These are phyloP conservation scores for Sungouiella blattae DNA, from an alignment of 805 yeast genomes.

Conservation along the genomic window DNA sequence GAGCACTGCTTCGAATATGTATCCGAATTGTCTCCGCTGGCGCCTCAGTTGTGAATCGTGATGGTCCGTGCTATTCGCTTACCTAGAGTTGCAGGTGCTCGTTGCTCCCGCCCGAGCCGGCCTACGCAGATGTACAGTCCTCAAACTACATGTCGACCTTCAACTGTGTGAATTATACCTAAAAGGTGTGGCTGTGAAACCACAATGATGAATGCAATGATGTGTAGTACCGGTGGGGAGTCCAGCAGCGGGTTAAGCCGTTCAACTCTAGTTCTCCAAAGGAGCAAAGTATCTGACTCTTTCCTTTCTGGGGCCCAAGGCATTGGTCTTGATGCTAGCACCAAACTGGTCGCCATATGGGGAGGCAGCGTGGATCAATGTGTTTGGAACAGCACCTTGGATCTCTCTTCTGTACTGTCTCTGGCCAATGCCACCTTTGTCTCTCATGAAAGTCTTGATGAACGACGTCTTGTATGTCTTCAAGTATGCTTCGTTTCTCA, in stretches of 20 bases:
- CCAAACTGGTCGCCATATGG: slow-evolving; percentile 40
- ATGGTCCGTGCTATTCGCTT: too few species aligned
- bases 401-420: slow-evolving; percentile 34
- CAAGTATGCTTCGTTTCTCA: slow-evolving; percentile 35
- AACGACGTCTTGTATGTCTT: slow-evolving; percentile 41
- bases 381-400: slow-evolving; percentile 28
- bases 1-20: too few species aligned
- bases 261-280: slow-evolving; percentile 13
- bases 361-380: slow-evolving; percentile 40
- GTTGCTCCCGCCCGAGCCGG: too few species aligned
- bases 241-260: neutral
- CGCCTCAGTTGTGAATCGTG: too few species aligned
- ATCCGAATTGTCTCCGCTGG: too few species aligned
- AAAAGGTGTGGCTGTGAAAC: too few species aligned
- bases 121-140: too few species aligned
- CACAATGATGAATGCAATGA: slow-evolving; percentile 15
- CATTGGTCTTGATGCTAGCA: slow-evolving; percentile 40
- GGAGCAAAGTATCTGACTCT: slow-evolving; percentile 41
- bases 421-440: slow-evolving; percentile 45
- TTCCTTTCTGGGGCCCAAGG: slow-evolving; percentile 46
- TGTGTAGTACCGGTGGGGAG: neutral
- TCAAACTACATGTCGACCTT: too few species aligned
- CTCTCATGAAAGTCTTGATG: slow-evolving; percentile 39
- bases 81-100: too few species aligned
- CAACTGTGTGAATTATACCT: too few species aligned